Evolutionary conservation across 2,329 filamentous ascomycete species (phyloP).

Genomic region (Canariomyces notabilis): DNA sequence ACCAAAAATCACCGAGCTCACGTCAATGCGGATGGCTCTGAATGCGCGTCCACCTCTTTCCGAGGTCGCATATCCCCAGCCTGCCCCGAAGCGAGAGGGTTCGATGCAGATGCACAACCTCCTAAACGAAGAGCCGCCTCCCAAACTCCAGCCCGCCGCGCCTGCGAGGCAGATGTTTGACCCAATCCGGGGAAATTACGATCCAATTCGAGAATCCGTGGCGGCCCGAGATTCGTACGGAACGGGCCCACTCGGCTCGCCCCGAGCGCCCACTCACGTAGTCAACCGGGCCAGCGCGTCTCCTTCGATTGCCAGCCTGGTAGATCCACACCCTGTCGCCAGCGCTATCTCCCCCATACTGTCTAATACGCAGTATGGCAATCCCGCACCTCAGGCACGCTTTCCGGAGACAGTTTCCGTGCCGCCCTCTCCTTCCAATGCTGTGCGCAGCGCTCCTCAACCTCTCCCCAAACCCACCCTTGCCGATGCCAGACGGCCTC

Average conservation of each 20-base stretch:
- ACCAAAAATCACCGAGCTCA: conserved; percentile 39
- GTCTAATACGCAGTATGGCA: conserved; percentile 33
- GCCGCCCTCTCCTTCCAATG: conserved; percentile 31
- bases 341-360: conserved; percentile 36
- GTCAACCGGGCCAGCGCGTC: conserved; percentile 77
- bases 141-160: conserved; percentile 47
- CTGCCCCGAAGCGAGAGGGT: conserved; percentile 48
- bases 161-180: conserved; percentile 80
- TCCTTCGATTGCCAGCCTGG: conserved; percentile 84
- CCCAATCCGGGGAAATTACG: conserved; percentile 74
- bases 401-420: conserved; percentile 28
- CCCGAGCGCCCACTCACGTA: conserved; percentile 40
- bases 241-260: conserved; percentile 45
- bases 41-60: conserved; percentile 27
- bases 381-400: conserved; percentile 27
- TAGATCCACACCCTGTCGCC: conserved; percentile 60
- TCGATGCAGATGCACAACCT: conserved; percentile 52
- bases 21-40: conserved; percentile 33
- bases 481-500: conserved; percentile 28
- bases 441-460: conserved; percentile 22
- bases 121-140: conserved; percentile 49
- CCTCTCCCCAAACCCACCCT: conserved; percentile 24
- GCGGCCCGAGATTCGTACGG: conserved; percentile 45
- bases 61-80: conserved; percentile 36
- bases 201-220: conserved; percentile 60